A percentile compares a stretch with the other conserved stretches of the same genome.
These are phyloP conservation scores for Phylloporus arenicola DNA, from an alignment of 768 basidiomycete genomes.

Conservation along the genomic window DNA sequence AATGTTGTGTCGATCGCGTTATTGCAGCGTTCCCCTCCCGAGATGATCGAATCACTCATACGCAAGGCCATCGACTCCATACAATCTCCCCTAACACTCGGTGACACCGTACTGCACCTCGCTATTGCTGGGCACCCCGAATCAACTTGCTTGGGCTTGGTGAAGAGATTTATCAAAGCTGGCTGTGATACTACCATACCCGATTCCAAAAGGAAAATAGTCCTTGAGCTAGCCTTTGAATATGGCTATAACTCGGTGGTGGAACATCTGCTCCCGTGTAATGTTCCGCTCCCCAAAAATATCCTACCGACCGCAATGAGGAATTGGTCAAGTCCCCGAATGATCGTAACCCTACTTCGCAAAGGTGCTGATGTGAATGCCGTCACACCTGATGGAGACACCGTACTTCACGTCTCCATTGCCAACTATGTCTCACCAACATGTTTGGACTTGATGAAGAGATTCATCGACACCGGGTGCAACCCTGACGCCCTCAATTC, in stretches of 20 bases:
- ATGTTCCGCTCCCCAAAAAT: background rate
- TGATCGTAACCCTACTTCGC: background rate
- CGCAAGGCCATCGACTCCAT: no score
- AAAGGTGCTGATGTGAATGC: background rate
- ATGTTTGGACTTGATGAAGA: background rate
- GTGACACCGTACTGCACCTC: conserved; percentile 7
- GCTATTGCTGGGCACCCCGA: background rate
- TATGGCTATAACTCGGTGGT: background rate
- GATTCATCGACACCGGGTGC: background rate
- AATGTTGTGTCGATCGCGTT: no score
- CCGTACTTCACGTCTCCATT: background rate
- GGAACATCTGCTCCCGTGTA: background rate
- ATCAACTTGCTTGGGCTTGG: background rate
- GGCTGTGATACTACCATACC: background rate
- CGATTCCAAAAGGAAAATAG: background rate
- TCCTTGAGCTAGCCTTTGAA: background rate
- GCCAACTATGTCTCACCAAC: background rate
- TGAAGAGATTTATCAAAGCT: background rate
- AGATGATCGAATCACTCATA: no score
- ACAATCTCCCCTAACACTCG: background rate
- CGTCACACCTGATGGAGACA: background rate
- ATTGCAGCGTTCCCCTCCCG: no score
- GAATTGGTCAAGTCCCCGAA: background rate
- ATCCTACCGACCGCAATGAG: background rate
- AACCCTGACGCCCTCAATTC: background rate